These are phyloP conservation scores for Solanum pimpinellifolium DNA, from an alignment of 257 asterid species.

Conservation along the genomic window DNA sequence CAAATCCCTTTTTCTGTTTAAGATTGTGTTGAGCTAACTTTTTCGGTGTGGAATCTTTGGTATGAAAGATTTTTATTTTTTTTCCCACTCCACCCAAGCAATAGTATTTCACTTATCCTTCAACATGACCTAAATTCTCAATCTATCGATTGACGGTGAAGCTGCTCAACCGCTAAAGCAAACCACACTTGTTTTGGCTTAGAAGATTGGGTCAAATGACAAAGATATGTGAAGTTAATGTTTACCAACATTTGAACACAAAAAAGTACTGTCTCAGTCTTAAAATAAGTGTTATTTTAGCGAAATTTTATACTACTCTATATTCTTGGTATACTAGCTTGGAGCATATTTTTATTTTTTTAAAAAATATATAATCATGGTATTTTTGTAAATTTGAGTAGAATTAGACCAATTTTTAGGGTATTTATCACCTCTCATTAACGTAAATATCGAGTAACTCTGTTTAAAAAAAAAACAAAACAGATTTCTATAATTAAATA, in stretches of 20 bases:
- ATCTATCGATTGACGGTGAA: not conserved
- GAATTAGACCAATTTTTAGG: not conserved
- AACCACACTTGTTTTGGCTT: not conserved
- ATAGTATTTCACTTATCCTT: not conserved
- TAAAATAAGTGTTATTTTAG: not conserved
- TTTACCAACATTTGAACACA: not conserved
- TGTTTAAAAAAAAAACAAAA: not conserved
- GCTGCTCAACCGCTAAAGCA: not conserved
- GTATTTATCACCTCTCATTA: not conserved
- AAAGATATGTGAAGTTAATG: not conserved
- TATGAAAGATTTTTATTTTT: not conserved
- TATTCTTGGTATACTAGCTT: too few relatives aligned
- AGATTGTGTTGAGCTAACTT: not conserved
- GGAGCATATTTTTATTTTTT: not conserved
- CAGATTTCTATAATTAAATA: not conserved
- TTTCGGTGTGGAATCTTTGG: not conserved
- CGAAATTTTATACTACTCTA: not conserved
- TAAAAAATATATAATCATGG: not conserved
- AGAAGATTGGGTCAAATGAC: too few relatives aligned
- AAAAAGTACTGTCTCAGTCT: too few relatives aligned
- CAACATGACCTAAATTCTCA: not conserved
- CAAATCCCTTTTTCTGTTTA: not conserved
- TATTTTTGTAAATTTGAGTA: too few relatives aligned
- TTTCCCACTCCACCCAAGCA: not conserved
- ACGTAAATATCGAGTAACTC: not conserved